A percentile compares a stretch with the other conserved stretches of the same genome.
Conservation (phyloP, 2,329 filamentous ascomycete genomes). For the Scleromitrula shiraiana region DNA sequence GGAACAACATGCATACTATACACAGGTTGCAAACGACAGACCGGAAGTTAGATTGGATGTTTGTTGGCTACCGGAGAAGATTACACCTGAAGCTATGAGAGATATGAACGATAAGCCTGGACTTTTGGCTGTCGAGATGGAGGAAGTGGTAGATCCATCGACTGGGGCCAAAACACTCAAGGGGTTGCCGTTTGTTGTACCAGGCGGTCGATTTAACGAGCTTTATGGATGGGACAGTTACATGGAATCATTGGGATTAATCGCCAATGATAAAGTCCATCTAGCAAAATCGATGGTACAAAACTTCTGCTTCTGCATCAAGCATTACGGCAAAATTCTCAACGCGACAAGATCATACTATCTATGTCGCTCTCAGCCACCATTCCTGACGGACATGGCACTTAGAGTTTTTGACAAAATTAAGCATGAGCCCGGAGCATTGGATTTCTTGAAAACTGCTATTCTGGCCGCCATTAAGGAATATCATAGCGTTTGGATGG, state of each 20-base stretch:
- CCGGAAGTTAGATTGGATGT: conserved; percentile 88
- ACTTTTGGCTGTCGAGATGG: conserved; percentile 82
- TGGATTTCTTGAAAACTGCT: conserved; percentile 72
- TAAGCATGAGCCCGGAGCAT: conserved; percentile 56
- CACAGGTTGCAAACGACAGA: conserved; percentile 63
- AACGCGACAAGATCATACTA: conserved; percentile 98
- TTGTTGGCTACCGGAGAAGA: conserved; percentile 64
- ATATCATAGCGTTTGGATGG: conserved; percentile 29
- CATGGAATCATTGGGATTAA: conserved; percentile 88
- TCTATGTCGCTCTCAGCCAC: conserved; percentile 85
- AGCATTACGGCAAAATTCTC: conserved; percentile 96
- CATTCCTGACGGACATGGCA: conserved; percentile 96
- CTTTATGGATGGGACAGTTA: conserved; percentile 99
- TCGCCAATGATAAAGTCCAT: conserved; percentile 77
- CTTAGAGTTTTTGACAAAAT: conserved; percentile 90
- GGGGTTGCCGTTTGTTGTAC: conserved; percentile 92
- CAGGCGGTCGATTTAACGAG: conserved; percentile 95
- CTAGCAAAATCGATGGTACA: conserved; percentile 89
- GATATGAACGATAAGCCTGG: conserved; percentile 84
- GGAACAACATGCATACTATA: conserved; percentile 86
- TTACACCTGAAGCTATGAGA: conserved; percentile 73
- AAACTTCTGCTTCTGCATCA: conserved; percentile 97
- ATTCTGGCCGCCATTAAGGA: conserved; percentile 91
- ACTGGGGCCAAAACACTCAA: conserved; percentile 64
- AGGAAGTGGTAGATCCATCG: conserved; percentile 58